Evolutionary conservation across 2,329 filamentous ascomycete genomes (phyloP).

Genomic region (Curvularia eragrostidis): DNA sequence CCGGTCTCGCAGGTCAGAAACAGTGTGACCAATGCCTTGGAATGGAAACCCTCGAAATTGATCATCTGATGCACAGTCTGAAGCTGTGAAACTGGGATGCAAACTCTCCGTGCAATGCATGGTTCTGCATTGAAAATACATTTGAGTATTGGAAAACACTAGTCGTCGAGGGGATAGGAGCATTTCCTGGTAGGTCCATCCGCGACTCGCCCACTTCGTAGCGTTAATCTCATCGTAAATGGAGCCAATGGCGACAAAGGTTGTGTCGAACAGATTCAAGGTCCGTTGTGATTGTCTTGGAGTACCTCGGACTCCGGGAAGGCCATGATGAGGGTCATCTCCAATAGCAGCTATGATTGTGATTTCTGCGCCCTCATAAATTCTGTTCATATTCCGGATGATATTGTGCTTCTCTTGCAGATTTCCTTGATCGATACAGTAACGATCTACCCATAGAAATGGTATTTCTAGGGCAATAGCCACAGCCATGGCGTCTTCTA

Average conservation of each 20-base stretch:
- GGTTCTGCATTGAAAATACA: slow-evolving; percentile 6
- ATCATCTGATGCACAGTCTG: neutral
- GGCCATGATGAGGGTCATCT: slow-evolving; percentile 6
- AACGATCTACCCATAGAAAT: slow-evolving; percentile 12
- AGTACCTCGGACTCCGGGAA: slow-evolving; percentile 8
- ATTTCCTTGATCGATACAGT: slow-evolving; percentile 12
- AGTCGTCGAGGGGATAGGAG: slow-evolving; percentile 6
- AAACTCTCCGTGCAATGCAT: neutral
- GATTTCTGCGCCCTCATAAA: slow-evolving; percentile 14
- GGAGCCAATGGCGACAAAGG: neutral
- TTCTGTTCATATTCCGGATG: slow-evolving; percentile 21
- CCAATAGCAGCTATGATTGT: slow-evolving; percentile 20
- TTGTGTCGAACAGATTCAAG: neutral
- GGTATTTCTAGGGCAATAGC: neutral
- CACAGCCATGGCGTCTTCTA: slow-evolving; percentile 3
- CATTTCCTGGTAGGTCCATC: slow-evolving; percentile 15
- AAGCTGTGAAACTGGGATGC: too few species aligned
- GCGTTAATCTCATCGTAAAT: accelerated
- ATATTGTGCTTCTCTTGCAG: slow-evolving; percentile 1
- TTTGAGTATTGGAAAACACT: slow-evolving; percentile 8
- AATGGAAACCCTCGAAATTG: neutral
- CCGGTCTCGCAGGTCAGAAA: neutral
- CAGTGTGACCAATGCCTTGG: neutral
- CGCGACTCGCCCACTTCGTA: slow-evolving; percentile 1
- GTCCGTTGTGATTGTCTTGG: neutral